A percentile compares a stretch with the other conserved stretches of the same genome.
Conservation (phyloP, 352 stramenopile genomes). For the Phytophthora cactorum region DNA sequence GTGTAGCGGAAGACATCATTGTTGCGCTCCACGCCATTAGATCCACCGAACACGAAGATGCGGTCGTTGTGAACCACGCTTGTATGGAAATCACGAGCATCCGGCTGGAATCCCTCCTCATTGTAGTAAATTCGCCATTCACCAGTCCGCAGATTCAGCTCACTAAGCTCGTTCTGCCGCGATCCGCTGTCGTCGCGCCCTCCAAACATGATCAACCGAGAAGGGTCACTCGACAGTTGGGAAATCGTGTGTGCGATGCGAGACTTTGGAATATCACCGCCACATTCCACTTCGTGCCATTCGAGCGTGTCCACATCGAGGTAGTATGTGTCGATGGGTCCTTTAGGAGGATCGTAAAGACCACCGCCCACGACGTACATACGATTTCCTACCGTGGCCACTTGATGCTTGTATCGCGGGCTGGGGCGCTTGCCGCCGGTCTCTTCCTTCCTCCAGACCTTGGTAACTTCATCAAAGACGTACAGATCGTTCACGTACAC, state of each 20-base stretch:
- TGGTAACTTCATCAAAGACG: slow-evolving; percentile 78
- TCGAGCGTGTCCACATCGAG: slow-evolving; percentile 76
- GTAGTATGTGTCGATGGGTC: slow-evolving; percentile 80
- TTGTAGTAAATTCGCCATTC: slow-evolving; percentile 71
- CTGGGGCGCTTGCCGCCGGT: slow-evolving; percentile 67
- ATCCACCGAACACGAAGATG: slow-evolving; percentile 86
- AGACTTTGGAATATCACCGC: slow-evolving; percentile 69
- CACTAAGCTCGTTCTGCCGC: slow-evolving; percentile 74
- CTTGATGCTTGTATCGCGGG: slow-evolving; percentile 87
- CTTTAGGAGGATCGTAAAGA: slow-evolving; percentile 83
- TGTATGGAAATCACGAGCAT: slow-evolving; percentile 85
- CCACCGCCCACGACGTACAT: slow-evolving; percentile 86
- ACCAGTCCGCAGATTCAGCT: slow-evolving; percentile 65
- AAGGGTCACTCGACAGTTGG: slow-evolving; percentile 50
- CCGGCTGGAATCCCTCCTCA: slow-evolving; percentile 67
- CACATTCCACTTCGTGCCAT: slow-evolving; percentile 69
- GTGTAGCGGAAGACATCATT: slow-evolving; percentile 83
- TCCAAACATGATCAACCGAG: slow-evolving; percentile 80
- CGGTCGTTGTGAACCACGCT: slow-evolving; percentile 74
- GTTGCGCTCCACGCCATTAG: slow-evolving; percentile 84
- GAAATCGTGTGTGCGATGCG: slow-evolving; percentile 83
- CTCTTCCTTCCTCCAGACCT: slow-evolving; percentile 75
- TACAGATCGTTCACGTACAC: slow-evolving; percentile 89
- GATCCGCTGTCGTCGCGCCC: slow-evolving; percentile 74
- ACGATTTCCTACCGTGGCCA: slow-evolving; percentile 63